A percentile compares a stretch with the other conserved stretches of the same genome.
Conservation (phyloP, 106 monocot genomes). For the Dactylorhiza incarnata region DNA sequence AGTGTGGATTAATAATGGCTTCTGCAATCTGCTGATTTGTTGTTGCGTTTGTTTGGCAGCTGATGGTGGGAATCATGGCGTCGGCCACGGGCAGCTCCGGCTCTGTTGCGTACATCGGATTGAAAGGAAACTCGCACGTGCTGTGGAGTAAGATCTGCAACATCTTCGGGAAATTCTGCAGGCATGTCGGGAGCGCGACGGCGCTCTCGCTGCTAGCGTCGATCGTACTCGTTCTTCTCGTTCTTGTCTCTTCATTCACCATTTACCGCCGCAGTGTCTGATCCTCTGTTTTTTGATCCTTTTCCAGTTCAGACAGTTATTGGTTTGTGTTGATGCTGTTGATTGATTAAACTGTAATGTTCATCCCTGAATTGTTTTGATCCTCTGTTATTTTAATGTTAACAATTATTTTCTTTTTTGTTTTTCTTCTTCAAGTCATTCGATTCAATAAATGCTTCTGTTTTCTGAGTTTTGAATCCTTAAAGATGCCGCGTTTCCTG, state of each 20-base stretch:
- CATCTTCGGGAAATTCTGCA: conserved; percentile 27
- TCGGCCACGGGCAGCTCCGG: conserved; percentile 35
- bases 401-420: no score
- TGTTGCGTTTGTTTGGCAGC: not conserved
- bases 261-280: conserved; percentile 27
- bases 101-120: conserved; percentile 30
- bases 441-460: no score
- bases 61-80: conserved; percentile 36
- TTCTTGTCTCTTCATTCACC: conserved; percentile 21
- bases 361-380: no score
- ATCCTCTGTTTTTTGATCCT: not conserved
- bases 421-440: no score
- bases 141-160: conserved; percentile 36
- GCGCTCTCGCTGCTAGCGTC: conserved; percentile 17
- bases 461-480: no score
- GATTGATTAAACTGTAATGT: no score
- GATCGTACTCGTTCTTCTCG: conserved; percentile 23
- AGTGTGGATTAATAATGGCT: not conserved
- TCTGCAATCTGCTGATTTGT: not conserved
- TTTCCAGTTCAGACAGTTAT: no score
- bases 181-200: conserved; percentile 20
- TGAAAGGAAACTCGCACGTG: conserved; percentile 40
- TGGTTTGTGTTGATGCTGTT: no score
- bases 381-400: no score
- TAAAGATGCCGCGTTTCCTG: no score